Percentiles rank a stretch among this genome's conserved stretches.
These are phyloP conservation scores for Globisporangium paroecandrum DNA, from an alignment of 352 stramenopile species.

Conservation along the genomic window DNA sequence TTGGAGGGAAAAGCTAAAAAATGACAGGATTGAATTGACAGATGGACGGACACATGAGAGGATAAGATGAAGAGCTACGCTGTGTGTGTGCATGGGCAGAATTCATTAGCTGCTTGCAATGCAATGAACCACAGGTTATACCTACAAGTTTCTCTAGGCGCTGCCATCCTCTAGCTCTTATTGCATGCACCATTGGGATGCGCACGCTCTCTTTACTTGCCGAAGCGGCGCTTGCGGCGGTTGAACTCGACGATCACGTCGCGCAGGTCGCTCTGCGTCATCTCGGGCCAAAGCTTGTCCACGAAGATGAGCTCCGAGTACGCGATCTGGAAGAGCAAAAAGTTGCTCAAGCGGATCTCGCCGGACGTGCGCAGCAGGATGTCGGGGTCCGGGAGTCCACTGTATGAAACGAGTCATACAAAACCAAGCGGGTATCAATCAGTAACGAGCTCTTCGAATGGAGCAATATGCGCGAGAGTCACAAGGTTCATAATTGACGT, in stretches of 20 bases:
- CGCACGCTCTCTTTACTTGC: conserved; percentile 56
- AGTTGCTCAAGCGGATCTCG: conserved; percentile 95
- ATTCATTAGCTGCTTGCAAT: conserved; percentile 12
- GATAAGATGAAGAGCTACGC: neutral
- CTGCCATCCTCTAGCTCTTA: too few relatives aligned
- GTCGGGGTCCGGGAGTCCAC: conserved; percentile 88
- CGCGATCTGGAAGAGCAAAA: conserved; percentile 94
- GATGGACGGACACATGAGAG: neutral
- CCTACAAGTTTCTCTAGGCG: neutral
- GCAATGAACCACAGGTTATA: neutral
- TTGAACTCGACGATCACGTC: conserved; percentile 84
- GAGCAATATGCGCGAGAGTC: neutral
- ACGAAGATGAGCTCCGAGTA: conserved; percentile 96
- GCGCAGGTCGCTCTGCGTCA: conserved; percentile 81
- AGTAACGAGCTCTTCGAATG: neutral
- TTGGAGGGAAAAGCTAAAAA: conserved; percentile 13
- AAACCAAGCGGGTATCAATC: neutral
- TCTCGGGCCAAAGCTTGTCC: conserved; percentile 95
- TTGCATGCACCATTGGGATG: neutral
- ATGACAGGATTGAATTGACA: neutral
- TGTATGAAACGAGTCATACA: conserved; percentile 23
- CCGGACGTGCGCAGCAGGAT: conserved; percentile 94
- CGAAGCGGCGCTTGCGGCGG: conserved; percentile 85
- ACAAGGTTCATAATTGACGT: conserved; percentile 21
- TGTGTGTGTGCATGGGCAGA: neutral